Evolutionary conservation across 169 alveolate genomes (phyloP).

Genomic region (Plasmodium gonderi): DNA sequence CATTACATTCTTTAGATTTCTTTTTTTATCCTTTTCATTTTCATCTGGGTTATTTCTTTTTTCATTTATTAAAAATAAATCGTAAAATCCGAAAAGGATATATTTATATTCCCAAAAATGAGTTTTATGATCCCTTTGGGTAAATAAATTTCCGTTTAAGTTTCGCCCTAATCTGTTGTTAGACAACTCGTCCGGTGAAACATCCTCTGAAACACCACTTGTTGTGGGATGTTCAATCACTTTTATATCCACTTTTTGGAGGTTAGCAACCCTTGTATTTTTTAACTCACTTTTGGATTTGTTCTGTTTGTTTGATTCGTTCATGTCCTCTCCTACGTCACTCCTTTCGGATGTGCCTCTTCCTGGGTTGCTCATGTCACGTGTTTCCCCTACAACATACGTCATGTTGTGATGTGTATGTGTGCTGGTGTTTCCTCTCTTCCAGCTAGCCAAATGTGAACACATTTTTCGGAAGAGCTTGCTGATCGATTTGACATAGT

Average conservation of each 20-base stretch:
- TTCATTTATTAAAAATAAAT: conserved; percentile 36
- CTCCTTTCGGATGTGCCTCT: neutral
- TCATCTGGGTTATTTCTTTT: neutral
- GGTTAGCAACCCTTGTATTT: no score
- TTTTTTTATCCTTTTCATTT: conserved; percentile 18
- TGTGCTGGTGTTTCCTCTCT: neutral
- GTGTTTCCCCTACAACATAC: neutral
- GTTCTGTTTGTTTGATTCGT: no score
- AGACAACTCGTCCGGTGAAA: neutral
- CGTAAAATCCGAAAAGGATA: conserved; percentile 66
- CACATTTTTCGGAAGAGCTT: conserved; percentile 14
- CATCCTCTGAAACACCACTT: no score
- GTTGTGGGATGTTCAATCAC: no score
- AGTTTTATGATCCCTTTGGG: conserved; percentile 54
- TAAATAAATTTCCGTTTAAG: conserved; percentile 3
- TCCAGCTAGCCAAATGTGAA: neutral
- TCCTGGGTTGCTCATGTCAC: neutral
- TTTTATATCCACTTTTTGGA: no score
- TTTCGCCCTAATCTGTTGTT: neutral
- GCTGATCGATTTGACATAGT: conserved; percentile 33
- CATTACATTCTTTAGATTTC: neutral
- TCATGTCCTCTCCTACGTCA: neutral
- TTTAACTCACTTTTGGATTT: no score
- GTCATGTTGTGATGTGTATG: no score
- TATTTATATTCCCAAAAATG: conserved; percentile 42